A percentile compares a stretch with the other conserved stretches of the same genome.
Evolutionary conservation across 2,329 filamentous ascomycete species (phyloP).

Genomic region (Fusarium veterinarium): DNA sequence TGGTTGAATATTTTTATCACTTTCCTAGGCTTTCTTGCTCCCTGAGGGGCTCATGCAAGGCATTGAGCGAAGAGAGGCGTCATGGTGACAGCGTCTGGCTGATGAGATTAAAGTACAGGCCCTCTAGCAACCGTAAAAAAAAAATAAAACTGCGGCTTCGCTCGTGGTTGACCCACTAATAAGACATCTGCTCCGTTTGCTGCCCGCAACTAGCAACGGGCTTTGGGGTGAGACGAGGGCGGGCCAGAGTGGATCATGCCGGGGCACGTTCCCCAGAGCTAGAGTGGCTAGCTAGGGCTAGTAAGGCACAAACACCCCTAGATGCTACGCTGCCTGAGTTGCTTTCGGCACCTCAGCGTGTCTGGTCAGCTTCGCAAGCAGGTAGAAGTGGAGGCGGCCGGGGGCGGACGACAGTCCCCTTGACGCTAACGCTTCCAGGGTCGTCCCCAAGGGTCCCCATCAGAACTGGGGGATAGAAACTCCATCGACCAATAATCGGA

Average conservation of each 20-base stretch:
- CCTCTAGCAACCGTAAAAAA: conserved; percentile 3
- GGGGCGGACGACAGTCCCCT: conserved; percentile 39
- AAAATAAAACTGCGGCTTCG: conserved; percentile 1
- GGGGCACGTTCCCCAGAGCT: conserved; percentile 31
- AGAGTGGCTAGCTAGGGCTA: conserved; percentile 25
- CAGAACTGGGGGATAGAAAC: conserved; percentile 41
- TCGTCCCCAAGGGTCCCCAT: conserved; percentile 47
- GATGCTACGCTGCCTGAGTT: conserved; percentile 1
- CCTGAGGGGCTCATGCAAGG: not conserved
- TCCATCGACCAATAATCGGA: conserved; percentile 51
- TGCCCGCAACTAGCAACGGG: conserved; percentile 20
- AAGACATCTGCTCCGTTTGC: not conserved
- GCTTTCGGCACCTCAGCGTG: not conserved
- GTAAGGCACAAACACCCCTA: conserved; percentile 25
- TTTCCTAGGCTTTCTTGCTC: not conserved
- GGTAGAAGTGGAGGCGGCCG: conserved; percentile 31
- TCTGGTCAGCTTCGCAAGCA: conserved; percentile 18
- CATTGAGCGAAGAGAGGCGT: conserved; percentile 34
- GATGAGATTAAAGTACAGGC: not conserved
- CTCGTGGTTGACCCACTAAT: not conserved
- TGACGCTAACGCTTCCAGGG: conserved; percentile 39
- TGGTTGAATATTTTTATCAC: not conserved
- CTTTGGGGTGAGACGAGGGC: conserved; percentile 12
- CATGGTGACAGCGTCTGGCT: conserved; percentile 30
- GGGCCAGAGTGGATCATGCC: conserved; percentile 13